Percentiles rank a stretch among this genome's conserved stretches.
These are phyloP conservation scores for Podaxis sp. DNA, from an alignment of 768 basidiomycete species.

Conservation along the genomic window DNA sequence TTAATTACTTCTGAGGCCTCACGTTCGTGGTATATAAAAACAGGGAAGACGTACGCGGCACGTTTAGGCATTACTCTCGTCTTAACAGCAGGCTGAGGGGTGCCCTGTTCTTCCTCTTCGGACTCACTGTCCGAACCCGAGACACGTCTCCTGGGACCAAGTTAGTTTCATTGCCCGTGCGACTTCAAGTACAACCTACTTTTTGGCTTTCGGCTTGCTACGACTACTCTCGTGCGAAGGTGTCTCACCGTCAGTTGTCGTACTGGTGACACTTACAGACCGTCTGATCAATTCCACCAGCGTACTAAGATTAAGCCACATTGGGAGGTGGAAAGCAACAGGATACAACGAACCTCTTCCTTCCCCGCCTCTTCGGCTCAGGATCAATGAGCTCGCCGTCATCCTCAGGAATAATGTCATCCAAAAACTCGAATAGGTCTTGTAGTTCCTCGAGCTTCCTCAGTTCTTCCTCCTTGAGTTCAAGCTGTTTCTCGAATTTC, in stretches of 20 bases:
- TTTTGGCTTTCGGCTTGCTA: conserved; percentile 39
- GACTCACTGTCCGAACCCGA: conserved; percentile 51
- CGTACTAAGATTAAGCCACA: neutral
- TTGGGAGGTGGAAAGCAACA: neutral
- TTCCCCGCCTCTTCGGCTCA: conserved; percentile 42
- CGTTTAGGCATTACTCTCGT: conserved; percentile 56
- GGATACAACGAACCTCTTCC: conserved; percentile 40
- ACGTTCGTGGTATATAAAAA: neutral
- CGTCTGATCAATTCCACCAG: conserved; percentile 36
- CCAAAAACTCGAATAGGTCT: conserved; percentile 68
- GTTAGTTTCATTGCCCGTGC: neutral
- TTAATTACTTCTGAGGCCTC: neutral
- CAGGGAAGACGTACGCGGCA: conserved; percentile 48
- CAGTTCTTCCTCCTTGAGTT: conserved; percentile 69
- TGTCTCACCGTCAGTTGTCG: conserved; percentile 37
- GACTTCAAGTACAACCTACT: conserved; percentile 16
- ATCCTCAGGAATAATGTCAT: conserved; percentile 69
- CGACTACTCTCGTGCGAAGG: conserved; percentile 31
- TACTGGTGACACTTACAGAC: conserved; percentile 57
- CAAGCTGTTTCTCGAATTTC: conserved; percentile 70
- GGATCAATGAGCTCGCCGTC: conserved; percentile 53
- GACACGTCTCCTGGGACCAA: conserved; percentile 41
- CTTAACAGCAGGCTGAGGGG: conserved; percentile 40
- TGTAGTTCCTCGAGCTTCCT: conserved; percentile 62
- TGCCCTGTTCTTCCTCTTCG: conserved; percentile 35